Evolutionary conservation across 2,329 filamentous ascomycete species (phyloP).

Genomic region (Hansfordia pulvinata): DNA sequence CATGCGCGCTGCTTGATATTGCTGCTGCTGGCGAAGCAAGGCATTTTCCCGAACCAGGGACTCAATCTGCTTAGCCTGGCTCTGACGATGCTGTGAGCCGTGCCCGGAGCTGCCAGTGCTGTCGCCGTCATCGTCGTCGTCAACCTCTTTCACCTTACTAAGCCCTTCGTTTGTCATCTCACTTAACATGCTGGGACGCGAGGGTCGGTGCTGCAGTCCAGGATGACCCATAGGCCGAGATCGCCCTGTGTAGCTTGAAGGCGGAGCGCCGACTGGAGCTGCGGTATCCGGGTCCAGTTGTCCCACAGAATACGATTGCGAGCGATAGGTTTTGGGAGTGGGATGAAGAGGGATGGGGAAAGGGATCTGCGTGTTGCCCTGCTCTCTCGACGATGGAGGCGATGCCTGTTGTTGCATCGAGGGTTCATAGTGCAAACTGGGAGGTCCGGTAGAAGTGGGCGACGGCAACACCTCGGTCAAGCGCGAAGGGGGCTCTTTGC

Average conservation of each 20-base stretch:
- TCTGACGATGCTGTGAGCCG: constrained; percentile 36
- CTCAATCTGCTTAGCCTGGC: constrained; percentile 50
- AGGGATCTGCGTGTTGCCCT: constrained; percentile 54
- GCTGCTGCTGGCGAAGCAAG: constrained; percentile 40
- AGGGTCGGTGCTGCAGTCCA: constrained; percentile 67
- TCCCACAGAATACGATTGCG: constrained; percentile 91
- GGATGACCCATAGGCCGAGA: constrained; percentile 43
- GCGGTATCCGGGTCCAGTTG: constrained; percentile 62
- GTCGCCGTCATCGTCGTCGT: constrained; percentile 46
- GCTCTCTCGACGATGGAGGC: constrained; percentile 36
- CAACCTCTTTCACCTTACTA: constrained; percentile 57
- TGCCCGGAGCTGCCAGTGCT: constrained; percentile 41
- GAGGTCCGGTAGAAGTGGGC: constrained; percentile 49
- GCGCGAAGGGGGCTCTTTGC: constrained; percentile 64
- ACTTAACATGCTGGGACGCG: constrained; percentile 62
- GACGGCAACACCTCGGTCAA: constrained; percentile 64
- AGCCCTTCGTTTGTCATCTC: constrained; percentile 55
- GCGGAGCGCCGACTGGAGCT: constrained; percentile 25
- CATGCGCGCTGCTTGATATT: constrained; percentile 39
- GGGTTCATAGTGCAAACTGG: constrained; percentile 25
- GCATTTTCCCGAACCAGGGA: constrained; percentile 49
- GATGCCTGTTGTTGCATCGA: no score
- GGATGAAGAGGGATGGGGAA: constrained; percentile 83
- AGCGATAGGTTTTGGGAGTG: constrained; percentile 84
- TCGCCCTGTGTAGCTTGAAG: constrained; percentile 35